These are phyloP conservation scores for Mrakia frigida DNA, from an alignment of 768 basidiomycete species.

Conservation along the genomic window DNA sequence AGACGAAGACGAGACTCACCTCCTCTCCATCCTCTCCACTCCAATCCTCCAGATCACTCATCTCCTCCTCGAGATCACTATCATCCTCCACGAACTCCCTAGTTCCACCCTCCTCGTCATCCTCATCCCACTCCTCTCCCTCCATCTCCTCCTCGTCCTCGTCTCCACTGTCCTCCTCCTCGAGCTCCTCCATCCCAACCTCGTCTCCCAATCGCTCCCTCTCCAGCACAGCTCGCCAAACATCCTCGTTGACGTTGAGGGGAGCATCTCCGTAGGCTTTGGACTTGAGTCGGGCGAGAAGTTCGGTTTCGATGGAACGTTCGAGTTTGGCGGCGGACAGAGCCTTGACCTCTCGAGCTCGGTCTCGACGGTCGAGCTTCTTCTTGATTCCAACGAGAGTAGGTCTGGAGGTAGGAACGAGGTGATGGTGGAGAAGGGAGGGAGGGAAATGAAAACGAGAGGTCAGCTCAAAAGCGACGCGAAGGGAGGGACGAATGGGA, in stretches of 20 bases:
- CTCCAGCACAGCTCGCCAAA: slow-evolving; percentile 89
- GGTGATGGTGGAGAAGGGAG: background rate
- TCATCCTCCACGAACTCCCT: slow-evolving; percentile 47
- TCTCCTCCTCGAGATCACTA: slow-evolving; percentile 53
- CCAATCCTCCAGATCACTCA: slow-evolving; percentile 55
- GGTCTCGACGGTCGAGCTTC: slow-evolving; percentile 89
- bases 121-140: slow-evolving; percentile 48
- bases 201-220: slow-evolving; percentile 51
- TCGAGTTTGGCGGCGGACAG: slow-evolving; percentile 93
- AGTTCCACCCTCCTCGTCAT: slow-evolving; percentile 50
- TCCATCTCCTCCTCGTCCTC: slow-evolving; percentile 42
- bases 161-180: slow-evolving; percentile 41
- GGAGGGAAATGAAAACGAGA: background rate
- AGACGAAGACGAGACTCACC: slow-evolving; percentile 35
- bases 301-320: slow-evolving; percentile 89
- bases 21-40: slow-evolving; percentile 42
- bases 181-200: slow-evolving; percentile 40
- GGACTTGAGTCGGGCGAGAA: slow-evolving; percentile 88
- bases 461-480: background rate
- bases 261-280: slow-evolving; percentile 98
- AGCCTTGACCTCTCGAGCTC: slow-evolving; percentile 89
- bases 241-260: slow-evolving; percentile 93
- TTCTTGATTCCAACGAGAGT: slow-evolving; percentile 94
- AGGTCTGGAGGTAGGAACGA: slow-evolving; percentile 53
- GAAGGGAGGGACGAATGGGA: background rate